phyloP scores from a whole-genome alignment of 2,329 filamentous ascomycete species.

The Colletotrichum chrysophilum region DNA sequence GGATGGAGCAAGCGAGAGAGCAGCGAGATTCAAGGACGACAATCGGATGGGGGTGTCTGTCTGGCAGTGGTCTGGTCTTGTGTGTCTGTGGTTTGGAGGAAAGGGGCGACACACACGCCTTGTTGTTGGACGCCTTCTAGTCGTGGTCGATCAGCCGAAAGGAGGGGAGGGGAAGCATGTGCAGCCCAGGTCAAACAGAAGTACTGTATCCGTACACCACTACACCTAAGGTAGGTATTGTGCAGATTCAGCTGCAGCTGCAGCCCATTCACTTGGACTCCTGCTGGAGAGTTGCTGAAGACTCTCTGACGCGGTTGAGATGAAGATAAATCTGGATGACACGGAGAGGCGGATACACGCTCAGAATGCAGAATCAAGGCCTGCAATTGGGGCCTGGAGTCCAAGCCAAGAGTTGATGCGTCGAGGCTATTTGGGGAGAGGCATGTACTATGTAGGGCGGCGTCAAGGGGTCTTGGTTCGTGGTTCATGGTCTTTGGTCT shows the following conservation, averaged over 20 bases:
- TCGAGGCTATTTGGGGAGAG: conserved; percentile 2
- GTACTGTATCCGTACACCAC: not conserved
- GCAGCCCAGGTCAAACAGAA: not conserved
- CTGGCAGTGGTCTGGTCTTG: not conserved
- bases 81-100: not conserved
- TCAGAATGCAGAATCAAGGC: not conserved
- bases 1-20: not conserved
- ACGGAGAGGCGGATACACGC: not conserved
- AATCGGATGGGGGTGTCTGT: not conserved
- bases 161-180: not conserved
- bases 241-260: not conserved
- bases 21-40: conserved; percentile 12
- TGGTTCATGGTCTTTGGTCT: not conserved
- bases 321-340: not conserved
- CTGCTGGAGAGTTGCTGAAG: not conserved
- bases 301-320: not conserved
- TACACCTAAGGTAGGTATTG: not conserved
- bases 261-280: not conserved
- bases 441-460: not conserved
- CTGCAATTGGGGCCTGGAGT: not conserved
- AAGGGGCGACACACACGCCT: conserved; percentile 12
- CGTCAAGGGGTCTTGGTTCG: not conserved
- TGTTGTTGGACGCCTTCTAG: conserved; percentile 5
- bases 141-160: conserved; percentile 19
- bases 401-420: not conserved